Conservation (phyloP, 352 stramenopile species). For the Lagenidium sp. region DNA sequence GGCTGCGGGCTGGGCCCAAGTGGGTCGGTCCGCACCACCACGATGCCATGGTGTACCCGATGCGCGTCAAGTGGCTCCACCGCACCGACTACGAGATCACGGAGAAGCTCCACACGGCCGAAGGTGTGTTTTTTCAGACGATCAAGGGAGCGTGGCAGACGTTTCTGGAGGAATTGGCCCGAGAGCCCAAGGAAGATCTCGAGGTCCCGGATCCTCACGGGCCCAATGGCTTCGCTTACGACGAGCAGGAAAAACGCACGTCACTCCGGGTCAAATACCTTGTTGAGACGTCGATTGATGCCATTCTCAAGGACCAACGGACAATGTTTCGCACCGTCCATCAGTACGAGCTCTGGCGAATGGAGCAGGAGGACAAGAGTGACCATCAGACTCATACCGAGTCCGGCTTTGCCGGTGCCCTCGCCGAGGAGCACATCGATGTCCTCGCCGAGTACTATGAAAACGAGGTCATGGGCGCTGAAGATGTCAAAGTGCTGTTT, state of each 20-base stretch:
- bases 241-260: slow-evolving; percentile 40
- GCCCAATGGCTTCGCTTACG: slow-evolving; percentile 27
- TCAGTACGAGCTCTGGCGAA: slow-evolving; percentile 56
- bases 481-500: slow-evolving; percentile 29
- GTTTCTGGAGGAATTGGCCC: slow-evolving; percentile 39
- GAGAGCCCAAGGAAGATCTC: slow-evolving; percentile 35
- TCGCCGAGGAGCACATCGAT: slow-evolving; percentile 37
- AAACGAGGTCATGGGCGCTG: slow-evolving; percentile 29
- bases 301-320: slow-evolving; percentile 30
- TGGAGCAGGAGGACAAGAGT: slow-evolving; percentile 54
- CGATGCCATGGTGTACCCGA: slow-evolving; percentile 20
- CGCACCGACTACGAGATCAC: slow-evolving; percentile 51
- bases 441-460: slow-evolving; percentile 46
- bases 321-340: slow-evolving; percentile 40
- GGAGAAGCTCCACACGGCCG: slow-evolving; percentile 18
- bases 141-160: slow-evolving; percentile 41
- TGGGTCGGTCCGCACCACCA: slow-evolving; percentile 63
- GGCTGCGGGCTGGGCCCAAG: slow-evolving; percentile 44
- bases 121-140: slow-evolving; percentile 50
- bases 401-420: slow-evolving; percentile 26
- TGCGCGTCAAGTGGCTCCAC: slow-evolving; percentile 46
- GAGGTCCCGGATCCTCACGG: slow-evolving; percentile 14
- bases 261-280: slow-evolving; percentile 54
- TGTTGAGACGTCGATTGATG: slow-evolving; percentile 47
- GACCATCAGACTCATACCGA: slow-evolving; percentile 28